Percentiles rank a stretch among this genome's conserved stretches.
These are phyloP conservation scores for Friedmanniomyces simplex DNA, from an alignment of 495 filamentous ascomycete species.

Conservation along the genomic window DNA sequence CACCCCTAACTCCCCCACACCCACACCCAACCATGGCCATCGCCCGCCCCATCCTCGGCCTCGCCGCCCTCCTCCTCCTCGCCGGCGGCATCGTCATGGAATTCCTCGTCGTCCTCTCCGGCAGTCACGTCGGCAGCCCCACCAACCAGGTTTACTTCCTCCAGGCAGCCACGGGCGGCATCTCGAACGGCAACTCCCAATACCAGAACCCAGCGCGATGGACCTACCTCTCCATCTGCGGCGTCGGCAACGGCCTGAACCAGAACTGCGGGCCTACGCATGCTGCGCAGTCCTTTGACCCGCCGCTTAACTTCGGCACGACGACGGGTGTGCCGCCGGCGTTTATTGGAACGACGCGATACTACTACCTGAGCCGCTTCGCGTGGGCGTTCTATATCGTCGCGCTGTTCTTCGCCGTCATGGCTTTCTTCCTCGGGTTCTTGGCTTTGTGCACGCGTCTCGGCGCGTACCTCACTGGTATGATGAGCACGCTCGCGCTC, in stretches of 20 bases:
- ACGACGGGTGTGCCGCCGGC: conserved; percentile 41
- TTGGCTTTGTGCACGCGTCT: conserved; percentile 51
- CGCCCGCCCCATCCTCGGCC: conserved; percentile 35
- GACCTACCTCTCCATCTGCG: conserved; percentile 78
- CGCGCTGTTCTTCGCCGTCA: conserved; percentile 52
- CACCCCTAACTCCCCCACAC: too few species aligned
- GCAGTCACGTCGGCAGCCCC: conserved; percentile 45
- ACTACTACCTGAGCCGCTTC: conserved; percentile 57
- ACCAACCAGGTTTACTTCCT: conserved; percentile 74
- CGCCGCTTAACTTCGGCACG: conserved; percentile 54
- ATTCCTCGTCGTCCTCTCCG: conserved; percentile 70
- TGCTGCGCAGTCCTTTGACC: conserved; percentile 56
- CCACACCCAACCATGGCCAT: not conserved
- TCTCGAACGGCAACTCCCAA: conserved; percentile 34
- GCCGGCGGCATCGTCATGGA: conserved; percentile 63
- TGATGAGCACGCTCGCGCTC: conserved; percentile 44
- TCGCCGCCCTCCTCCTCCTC: conserved; percentile 64
- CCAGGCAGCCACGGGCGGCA: conserved; percentile 57
- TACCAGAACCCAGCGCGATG: conserved; percentile 61
- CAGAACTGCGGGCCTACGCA: conserved; percentile 42
- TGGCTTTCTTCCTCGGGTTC: conserved; percentile 50
- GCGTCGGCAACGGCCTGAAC: conserved; percentile 44
- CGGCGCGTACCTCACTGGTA: conserved; percentile 49
- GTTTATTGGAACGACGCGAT: conserved; percentile 49
- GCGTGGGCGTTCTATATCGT: conserved; percentile 65